These are phyloP conservation scores for Metroxylon sagu DNA, from an alignment of 176 grass and related monocot genomes.

Conservation along the genomic window DNA sequence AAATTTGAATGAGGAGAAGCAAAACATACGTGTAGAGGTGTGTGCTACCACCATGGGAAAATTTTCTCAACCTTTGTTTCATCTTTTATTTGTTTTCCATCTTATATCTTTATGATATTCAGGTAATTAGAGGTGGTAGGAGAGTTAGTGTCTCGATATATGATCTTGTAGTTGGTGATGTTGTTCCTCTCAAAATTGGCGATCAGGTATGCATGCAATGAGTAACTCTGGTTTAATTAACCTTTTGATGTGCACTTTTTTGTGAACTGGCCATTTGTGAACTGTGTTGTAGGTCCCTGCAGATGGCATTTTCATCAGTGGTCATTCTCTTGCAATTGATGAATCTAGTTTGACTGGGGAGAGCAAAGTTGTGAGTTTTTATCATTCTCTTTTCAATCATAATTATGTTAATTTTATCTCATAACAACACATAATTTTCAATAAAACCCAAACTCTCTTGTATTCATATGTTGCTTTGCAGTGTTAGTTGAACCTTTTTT, in stretches of 20 bases:
- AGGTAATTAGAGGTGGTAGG: constrained; percentile 79
- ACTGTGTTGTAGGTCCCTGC: constrained; percentile 62
- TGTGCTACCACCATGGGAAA: not conserved
- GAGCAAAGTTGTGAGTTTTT: constrained; percentile 77
- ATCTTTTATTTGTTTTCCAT: constrained; percentile 3
- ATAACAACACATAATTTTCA: no score
- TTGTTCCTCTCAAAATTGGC: constrained; percentile 88
- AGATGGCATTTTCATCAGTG: constrained; percentile 85
- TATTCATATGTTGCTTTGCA: no score
- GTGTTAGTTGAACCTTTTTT: no score
- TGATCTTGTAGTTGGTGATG: constrained; percentile 82
- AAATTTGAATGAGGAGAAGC: constrained; percentile 92
- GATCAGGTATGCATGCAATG: constrained; percentile 53
- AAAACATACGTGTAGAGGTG: constrained; percentile 88
- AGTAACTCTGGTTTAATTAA: not conserved
- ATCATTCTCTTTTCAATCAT: not conserved
- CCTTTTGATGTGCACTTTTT: constrained; percentile 6
- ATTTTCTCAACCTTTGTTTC: not conserved
- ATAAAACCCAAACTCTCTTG: no score
- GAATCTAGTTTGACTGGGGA: constrained; percentile 99
- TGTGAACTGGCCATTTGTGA: constrained; percentile 14
- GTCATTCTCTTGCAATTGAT: constrained; percentile 85
- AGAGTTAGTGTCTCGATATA: constrained; percentile 75
- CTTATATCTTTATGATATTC: constrained; percentile 14
- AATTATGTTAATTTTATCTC: no score